phyloP scores from a whole-genome alignment of 2,329 filamentous ascomycete genomes.

The Trichoderma sp. region DNA sequence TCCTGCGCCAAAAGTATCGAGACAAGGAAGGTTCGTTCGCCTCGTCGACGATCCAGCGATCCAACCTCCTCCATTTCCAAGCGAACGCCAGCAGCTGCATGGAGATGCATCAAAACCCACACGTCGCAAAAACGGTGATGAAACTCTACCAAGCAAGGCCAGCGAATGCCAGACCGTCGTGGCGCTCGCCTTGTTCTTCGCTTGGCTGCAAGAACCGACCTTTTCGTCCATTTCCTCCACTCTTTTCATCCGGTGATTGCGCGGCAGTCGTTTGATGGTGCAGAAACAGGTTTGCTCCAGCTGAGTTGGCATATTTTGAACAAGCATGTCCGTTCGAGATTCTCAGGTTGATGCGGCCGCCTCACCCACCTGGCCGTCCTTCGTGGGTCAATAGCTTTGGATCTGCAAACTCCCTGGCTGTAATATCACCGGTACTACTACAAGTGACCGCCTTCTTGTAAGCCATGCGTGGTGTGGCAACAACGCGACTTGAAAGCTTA shows the following conservation, averaged over 20 bases:
- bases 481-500: not conserved
- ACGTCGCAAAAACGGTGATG: constrained; percentile 11
- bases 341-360: not conserved
- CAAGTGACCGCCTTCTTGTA: constrained; percentile 6
- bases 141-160: constrained; percentile 13
- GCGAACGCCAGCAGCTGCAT: not conserved
- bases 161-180: constrained; percentile 15
- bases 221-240: constrained; percentile 5
- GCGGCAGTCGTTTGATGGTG: constrained; percentile 15
- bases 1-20: not conserved
- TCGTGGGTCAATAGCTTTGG: not conserved
- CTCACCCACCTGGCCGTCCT: not conserved
- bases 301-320: constrained; percentile 1
- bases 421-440: not conserved
- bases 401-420: not conserved
- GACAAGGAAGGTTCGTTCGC: not conserved
- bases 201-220: constrained; percentile 4
- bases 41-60: not conserved
- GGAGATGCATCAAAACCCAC: not conserved
- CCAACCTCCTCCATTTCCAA: constrained; percentile 11
- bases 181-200: constrained; percentile 14
- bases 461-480: constrained; percentile 15
- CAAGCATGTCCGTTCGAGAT: not conserved
- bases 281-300: constrained; percentile 16
- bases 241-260: constrained; percentile 3